Base-by-base conservation (phyloP, 306 rosid species). In the Mimosa bimucronata region DNA sequence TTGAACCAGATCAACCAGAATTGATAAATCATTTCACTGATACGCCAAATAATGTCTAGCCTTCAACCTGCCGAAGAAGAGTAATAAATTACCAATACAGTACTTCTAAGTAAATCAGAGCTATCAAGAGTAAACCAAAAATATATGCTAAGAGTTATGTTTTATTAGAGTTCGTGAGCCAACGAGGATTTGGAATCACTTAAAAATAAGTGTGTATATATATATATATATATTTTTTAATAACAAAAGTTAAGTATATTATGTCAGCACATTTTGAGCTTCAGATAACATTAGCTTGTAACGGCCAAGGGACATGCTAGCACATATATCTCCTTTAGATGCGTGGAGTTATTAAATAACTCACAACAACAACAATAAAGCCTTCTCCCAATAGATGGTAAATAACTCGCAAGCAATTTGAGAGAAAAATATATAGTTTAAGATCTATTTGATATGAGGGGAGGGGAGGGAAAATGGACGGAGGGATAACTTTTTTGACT, bases 11-110 rank as follows among this genome's bases (percentile, higher is more conserved):
- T 61, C 67, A 61, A 61, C 9, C n/a, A 15, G 29, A 28, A 61
- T 4, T 61, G 38, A 15, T 13, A 57, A 23, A 75, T 45, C 70
- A 40, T 55, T 79, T 12, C 77, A 66, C 44, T 46, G 73, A 71
- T 66, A 34, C 66, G 21, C 37, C 40, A 70, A 25, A 23, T 21
- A 9, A 23, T 21, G 18, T 40, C 74, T 69, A 41, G 57, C 23
- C 28, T n/a, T 67, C 73, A 71, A 26, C 75, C 60, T 71, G 40
- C 75, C 60, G 44, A 23, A 23, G 26, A 25, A 45, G n/a, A 46
- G 14, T 9, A 45, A 70, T 6, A 15, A 12, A 15, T 71, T 16
- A 71, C 44, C 41, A 70, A 6, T 42, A 23, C 0, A 42, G 11
- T 21, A 69, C 28, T 8, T 66, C 45, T 4, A 66, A 19, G 48